phyloP scores from a whole-genome alignment of 495 filamentous ascomycete species.

The Astrothelium macrocarpum region DNA sequence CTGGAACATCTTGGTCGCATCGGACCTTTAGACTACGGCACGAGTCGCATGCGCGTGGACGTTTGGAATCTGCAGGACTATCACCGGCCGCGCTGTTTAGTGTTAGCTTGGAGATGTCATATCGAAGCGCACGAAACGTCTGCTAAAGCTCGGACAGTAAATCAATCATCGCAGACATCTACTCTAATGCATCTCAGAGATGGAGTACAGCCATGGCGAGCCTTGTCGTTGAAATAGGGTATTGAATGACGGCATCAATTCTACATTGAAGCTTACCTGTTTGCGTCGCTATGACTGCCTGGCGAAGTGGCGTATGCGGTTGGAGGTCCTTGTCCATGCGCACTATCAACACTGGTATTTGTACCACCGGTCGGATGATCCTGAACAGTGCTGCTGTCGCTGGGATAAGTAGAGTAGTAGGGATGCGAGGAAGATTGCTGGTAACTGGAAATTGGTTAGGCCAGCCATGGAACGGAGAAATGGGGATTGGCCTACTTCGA shows the following conservation, averaged over 20 bases:
- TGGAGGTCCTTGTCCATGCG: not conserved
- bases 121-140: not conserved
- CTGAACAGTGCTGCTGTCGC: not conserved
- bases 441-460: not conserved
- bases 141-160: not conserved
- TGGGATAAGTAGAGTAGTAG: conserved; percentile 3
- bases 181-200: not conserved
- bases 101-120: not conserved
- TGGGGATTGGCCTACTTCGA: not conserved
- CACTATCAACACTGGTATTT: not conserved
- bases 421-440: not conserved
- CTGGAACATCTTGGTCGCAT: conserved; percentile 67
- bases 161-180: not conserved
- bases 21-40: conserved; percentile 85
- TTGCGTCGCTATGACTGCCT: not conserved
- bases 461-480: not conserved
- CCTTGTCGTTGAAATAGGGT: not conserved
- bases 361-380: not conserved
- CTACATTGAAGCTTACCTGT: not conserved
- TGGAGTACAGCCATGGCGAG: not conserved
- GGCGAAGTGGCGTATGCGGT: not conserved
- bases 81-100: conserved; percentile 11
- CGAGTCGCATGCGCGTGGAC: conserved; percentile 83
- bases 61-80: conserved; percentile 43
- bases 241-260: not conserved